Conservation (phyloP, 257 asterid genomes). For the Solanum sitiens region DNA sequence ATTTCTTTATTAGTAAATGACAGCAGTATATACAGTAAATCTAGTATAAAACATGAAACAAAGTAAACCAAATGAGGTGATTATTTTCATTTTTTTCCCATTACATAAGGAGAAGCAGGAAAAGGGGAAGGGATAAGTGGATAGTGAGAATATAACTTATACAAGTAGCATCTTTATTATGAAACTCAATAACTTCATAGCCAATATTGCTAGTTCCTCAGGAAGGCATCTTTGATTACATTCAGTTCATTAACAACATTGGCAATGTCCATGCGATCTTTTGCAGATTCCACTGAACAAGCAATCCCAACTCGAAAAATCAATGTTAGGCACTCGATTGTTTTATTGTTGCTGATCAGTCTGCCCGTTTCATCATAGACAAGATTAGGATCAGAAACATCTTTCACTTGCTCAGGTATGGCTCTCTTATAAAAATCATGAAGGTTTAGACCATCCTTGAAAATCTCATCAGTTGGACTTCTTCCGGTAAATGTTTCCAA, state of each 20-base stretch:
- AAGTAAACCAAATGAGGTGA: background rate
- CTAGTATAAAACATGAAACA: background rate
- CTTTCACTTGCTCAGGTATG: slow-evolving; percentile 3
- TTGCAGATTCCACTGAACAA: slow-evolving; percentile 4
- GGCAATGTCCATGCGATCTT: slow-evolving; percentile 7
- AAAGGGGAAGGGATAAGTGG: background rate
- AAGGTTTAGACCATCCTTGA: slow-evolving; percentile 3
- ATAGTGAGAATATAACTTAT: background rate
- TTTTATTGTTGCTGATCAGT: background rate
- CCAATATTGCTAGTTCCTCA: background rate
- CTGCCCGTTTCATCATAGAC: background rate
- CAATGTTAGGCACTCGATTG: slow-evolving; percentile 1
- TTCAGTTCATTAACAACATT: background rate
- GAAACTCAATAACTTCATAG: background rate
- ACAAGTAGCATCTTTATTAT: background rate
- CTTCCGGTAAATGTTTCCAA: slow-evolving; percentile 18
- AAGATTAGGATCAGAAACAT: slow-evolving; percentile 9
- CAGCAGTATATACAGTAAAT: background rate
- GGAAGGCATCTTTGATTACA: background rate
- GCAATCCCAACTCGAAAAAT: slow-evolving; percentile 8
- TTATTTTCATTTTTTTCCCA: background rate
- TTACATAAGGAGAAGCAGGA: background rate
- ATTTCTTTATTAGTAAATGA: background rate
- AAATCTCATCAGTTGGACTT: slow-evolving; percentile 17
- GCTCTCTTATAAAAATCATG: slow-evolving; percentile 8